These are phyloP conservation scores for Neoarthrinium moseri DNA, from an alignment of 2,329 filamentous ascomycete species.

Conservation along the genomic window DNA sequence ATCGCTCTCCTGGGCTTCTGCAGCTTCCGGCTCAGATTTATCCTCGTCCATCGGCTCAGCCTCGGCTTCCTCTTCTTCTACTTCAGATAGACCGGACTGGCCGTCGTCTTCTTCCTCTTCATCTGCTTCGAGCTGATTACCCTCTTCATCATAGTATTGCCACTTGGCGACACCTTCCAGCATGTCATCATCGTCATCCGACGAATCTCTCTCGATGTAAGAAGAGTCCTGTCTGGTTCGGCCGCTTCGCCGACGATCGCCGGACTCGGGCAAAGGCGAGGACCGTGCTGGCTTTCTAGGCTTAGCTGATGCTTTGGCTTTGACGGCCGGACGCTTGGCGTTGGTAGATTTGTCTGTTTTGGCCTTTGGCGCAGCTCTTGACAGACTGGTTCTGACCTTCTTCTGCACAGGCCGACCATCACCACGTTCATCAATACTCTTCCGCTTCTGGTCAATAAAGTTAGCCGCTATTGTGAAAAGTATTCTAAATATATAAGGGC, in stretches of 20 bases:
- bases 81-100: slow-evolving; percentile 21
- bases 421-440: slow-evolving; percentile 48
- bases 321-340: slow-evolving; percentile 21
- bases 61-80: slow-evolving; percentile 21
- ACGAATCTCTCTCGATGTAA: slow-evolving; percentile 57
- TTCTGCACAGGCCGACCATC: slow-evolving; percentile 44
- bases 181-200: slow-evolving; percentile 62
- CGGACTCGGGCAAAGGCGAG: slow-evolving; percentile 30
- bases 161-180: slow-evolving; percentile 58
- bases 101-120: slow-evolving; percentile 20
- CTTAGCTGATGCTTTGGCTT: slow-evolving; percentile 23
- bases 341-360: slow-evolving; percentile 30
- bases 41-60: slow-evolving; percentile 15
- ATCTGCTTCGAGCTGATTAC: slow-evolving; percentile 26
- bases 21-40: slow-evolving; percentile 8
- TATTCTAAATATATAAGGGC: too few relatives aligned
- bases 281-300: slow-evolving; percentile 27
- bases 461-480: too few relatives aligned
- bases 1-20: slow-evolving; percentile 10
- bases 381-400: slow-evolving; percentile 31
- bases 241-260: slow-evolving; percentile 57
- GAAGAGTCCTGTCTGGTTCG: slow-evolving; percentile 45
- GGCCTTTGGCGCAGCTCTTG: slow-evolving; percentile 30
- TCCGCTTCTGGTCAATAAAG: slow-evolving; percentile 50
- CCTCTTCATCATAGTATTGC: slow-evolving; percentile 46